Evolutionary conservation across 1,284 basidiomycete species (phyloP), one percentile per base, ranked within the genome.

Genomic region (Exobasidium rhododendri): DNA sequence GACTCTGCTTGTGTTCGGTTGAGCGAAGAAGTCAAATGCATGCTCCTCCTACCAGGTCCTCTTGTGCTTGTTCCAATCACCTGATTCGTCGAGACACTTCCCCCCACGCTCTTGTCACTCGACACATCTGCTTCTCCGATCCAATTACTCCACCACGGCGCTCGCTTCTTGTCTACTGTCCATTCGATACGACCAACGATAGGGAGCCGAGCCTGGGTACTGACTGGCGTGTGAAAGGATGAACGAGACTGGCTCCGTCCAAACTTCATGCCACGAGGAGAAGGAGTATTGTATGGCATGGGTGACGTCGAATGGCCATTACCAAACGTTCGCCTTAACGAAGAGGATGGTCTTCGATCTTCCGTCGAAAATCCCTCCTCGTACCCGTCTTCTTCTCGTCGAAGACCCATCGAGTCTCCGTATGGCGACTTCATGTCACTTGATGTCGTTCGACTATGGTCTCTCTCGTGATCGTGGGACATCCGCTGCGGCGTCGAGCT

Each of bases 161-260:
- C 76, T 20, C 70, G 69, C 32, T 56, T 56, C 7, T 64, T 56
- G 49, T 78, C 76, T 14, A 78, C 74, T 32, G 68, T 65, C 75
- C 75, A 78, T 49, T 78, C 76, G 40, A 78, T 67, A 26, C 68
- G 66, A 2, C 68, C 74, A 20, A 78, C 69, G 47, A 78, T 78
- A 5, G 76, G 76, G 30, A 78, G 31, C 11, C 62, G 67, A 7
- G 66, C 59, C 3, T 62, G 58, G 5, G 26, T 14, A 22, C 22
- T 29, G 26, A 28, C n/a, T 4, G 47, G 47, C 4, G 47, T 50
- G 4, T 24, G 22, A 10, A 32, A 3, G n/a, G n/a, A 28, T 10
- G 10, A 5, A 28, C 50, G 59, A 30, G 51, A 61, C 4, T 28
- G n/a, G 22, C 40, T 58, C 1, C 63, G 56, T 7, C 54, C 53